Conservation (phyloP, 2,329 filamentous ascomycete genomes). For the Albifimbria verrucaria region DNA sequence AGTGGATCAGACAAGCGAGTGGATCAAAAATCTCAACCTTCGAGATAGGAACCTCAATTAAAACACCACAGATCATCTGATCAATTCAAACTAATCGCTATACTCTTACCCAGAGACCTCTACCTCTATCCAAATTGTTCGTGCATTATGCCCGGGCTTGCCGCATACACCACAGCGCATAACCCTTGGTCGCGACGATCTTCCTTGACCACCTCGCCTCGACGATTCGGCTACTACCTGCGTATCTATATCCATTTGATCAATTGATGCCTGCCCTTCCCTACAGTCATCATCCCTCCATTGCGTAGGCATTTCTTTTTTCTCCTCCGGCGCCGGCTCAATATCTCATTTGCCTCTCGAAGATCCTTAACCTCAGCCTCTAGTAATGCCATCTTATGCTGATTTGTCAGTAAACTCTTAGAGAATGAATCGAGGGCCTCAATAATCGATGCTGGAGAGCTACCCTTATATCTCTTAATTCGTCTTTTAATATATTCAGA, state of each 20-base stretch:
- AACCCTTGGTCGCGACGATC: too few species aligned
- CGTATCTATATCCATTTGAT: too few species aligned
- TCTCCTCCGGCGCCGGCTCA: not conserved
- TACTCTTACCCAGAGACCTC: too few species aligned
- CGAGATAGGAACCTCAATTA: not conserved
- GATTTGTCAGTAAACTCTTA: not conserved
- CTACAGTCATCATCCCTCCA: not conserved
- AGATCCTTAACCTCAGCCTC: slow-evolving; percentile 1
- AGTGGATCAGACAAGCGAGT: not conserved
- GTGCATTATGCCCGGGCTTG: too few species aligned
- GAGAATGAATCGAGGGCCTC: not conserved
- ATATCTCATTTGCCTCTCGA: not conserved
- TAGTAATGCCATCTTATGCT: not conserved
- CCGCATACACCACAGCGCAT: too few species aligned
- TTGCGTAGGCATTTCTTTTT: not conserved
- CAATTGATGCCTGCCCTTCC: not conserved
- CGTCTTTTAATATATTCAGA: not conserved
- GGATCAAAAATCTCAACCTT: not conserved
- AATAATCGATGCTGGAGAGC: not conserved
- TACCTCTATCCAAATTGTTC: too few species aligned
- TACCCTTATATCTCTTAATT: not conserved
- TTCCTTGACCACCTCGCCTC: too few species aligned
- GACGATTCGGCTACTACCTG: too few species aligned
- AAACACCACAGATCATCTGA: slow-evolving; percentile 2
- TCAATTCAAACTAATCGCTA: slow-evolving; percentile 3